Percentiles rank a stretch among this genome's conserved stretches.
Conservation (phyloP, 106 monocot species). For the Allium sativum region DNA sequence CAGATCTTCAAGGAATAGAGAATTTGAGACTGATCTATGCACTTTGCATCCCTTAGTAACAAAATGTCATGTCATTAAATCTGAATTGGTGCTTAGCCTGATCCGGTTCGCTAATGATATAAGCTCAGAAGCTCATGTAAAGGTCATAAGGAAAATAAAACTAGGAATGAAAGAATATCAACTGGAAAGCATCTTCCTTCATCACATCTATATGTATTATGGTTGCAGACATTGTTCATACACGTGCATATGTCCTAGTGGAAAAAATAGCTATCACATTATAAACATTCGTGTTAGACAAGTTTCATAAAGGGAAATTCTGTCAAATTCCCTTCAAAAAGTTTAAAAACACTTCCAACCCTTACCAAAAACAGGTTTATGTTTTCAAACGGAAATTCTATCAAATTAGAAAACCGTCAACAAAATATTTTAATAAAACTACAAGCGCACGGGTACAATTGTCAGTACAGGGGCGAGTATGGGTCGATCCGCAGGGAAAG, state of each 20-base stretch:
- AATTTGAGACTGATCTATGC: constrained; percentile 65
- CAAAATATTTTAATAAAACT: too few relatives aligned
- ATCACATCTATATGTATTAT: constrained; percentile 95
- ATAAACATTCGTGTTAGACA: too few relatives aligned
- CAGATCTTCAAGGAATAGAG: constrained; percentile 67
- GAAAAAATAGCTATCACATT: constrained; percentile 60
- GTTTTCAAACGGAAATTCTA: too few relatives aligned
- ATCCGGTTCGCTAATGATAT: constrained; percentile 97
- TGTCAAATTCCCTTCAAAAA: too few relatives aligned
- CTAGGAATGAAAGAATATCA: constrained; percentile 96
- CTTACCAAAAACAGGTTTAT: too few relatives aligned
- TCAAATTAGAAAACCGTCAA: too few relatives aligned
- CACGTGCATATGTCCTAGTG: constrained; percentile 97
- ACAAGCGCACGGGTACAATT: too few relatives aligned
- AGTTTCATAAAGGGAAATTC: too few relatives aligned
- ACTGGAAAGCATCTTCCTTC: constrained; percentile 92
- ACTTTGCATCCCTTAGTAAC: constrained; percentile 83
- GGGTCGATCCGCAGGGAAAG: too few relatives aligned
- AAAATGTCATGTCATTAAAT: constrained; percentile 78
- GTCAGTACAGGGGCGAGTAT: too few relatives aligned
- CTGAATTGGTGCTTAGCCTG: constrained; percentile 69
- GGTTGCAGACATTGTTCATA: constrained; percentile 95
- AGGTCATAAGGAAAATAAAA: constrained; percentile 79
- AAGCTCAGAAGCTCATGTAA: constrained; percentile 90
- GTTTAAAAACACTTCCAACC: too few relatives aligned